phyloP scores from a whole-genome alignment of 225 moss, liverwort and hornwort genomes.

The Lunularia cruciata region DNA sequence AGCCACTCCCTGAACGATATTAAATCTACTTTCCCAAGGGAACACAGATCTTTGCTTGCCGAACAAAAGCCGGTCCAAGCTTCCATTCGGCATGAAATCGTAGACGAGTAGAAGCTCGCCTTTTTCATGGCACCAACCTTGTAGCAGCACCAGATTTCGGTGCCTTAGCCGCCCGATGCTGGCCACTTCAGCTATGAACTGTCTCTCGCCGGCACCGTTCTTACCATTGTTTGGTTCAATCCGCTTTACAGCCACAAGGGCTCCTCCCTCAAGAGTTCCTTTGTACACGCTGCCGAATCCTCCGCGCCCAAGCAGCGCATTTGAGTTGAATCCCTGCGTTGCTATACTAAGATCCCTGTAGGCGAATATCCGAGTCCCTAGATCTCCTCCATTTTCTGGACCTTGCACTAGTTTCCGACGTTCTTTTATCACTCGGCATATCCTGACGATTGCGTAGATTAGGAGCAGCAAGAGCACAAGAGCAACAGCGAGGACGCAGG shows the following conservation, averaged over 20 bases:
- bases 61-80: slow-evolving; percentile 50
- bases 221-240: slow-evolving; percentile 67
- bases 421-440: slow-evolving; percentile 7
- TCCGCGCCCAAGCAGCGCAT: slow-evolving; percentile 65
- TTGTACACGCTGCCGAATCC: slow-evolving; percentile 84
- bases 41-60: slow-evolving; percentile 26
- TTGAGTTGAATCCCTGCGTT: slow-evolving; percentile 67
- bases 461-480: slow-evolving; percentile 14
- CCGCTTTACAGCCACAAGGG: slow-evolving; percentile 75
- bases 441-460: neutral
- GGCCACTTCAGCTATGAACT: slow-evolving; percentile 80
- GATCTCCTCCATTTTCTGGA: slow-evolving; percentile 24
- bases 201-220: slow-evolving; percentile 80
- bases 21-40: slow-evolving; percentile 48
- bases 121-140: slow-evolving; percentile 82
- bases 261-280: slow-evolving; percentile 57
- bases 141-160: slow-evolving; percentile 55
- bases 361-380: slow-evolving; percentile 65
- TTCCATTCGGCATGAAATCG: slow-evolving; percentile 47
- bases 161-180: slow-evolving; percentile 64
- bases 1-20: slow-evolving; percentile 49
- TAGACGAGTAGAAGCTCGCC: slow-evolving; percentile 62
- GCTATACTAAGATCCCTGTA: slow-evolving; percentile 66
- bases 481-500: slow-evolving; percentile 15
- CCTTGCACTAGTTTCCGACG: slow-evolving; percentile 1